Evolutionary conservation across 1,139 yeast species (phyloP).

Genomic region (Groenewaldozyma sp.): DNA sequence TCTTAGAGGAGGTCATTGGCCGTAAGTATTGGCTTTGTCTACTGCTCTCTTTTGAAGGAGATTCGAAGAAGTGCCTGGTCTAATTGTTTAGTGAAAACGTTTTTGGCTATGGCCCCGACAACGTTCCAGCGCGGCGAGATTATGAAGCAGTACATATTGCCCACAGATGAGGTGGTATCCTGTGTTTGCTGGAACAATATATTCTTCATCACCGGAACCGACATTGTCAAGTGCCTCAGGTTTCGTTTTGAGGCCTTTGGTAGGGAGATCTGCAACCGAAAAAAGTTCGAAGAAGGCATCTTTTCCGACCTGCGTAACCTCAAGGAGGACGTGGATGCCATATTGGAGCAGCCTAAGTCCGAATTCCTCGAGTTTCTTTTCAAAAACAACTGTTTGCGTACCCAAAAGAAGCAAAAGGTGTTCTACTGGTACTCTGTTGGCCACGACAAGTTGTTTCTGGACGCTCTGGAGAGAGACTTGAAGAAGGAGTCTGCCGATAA

Average conservation of each 20-base stretch:
- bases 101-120: constrained; percentile 87
- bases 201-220: constrained; percentile 91
- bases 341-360: constrained; percentile 81
- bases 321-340: constrained; percentile 82
- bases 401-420: constrained; percentile 95
- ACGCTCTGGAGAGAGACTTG: constrained; percentile 86
- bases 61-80: background rate
- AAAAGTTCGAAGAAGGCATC: constrained; percentile 94
- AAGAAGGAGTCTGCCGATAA: constrained; percentile 51
- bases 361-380: constrained; percentile 76
- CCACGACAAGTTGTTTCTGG: constrained; percentile 86
- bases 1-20: constrained; percentile 3
- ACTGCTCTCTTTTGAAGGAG: background rate
- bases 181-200: constrained; percentile 91
- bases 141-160: constrained; percentile 74
- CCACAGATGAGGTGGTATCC: constrained; percentile 81
- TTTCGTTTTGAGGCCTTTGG: constrained; percentile 90
- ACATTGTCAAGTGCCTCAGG: constrained; percentile 84
- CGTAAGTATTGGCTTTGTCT: constrained; percentile 29
- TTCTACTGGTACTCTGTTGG: constrained; percentile 96
- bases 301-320: constrained; percentile 83
- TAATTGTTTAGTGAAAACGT: constrained; percentile 32
- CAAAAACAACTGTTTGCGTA: constrained; percentile 78
- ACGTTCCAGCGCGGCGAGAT: constrained; percentile 89
- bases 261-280: constrained; percentile 69